Evolutionary conservation across 176 grass and related monocot species (phyloP), one percentile per base, ranked within the genome.

Genomic region (Rhynchospora pubera): DNA sequence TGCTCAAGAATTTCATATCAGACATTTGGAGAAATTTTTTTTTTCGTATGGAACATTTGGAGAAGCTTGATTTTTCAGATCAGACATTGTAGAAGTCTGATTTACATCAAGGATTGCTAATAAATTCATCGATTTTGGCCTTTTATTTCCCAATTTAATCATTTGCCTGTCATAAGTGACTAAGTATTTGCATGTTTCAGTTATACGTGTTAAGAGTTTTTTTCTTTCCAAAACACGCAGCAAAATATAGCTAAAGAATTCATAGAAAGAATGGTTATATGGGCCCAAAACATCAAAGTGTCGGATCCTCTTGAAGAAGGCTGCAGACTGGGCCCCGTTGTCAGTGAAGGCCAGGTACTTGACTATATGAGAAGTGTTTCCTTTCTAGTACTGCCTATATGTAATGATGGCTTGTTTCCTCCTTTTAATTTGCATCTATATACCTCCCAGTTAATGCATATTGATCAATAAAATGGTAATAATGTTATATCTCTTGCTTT

Each of bases 271-370:
- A 83, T 99, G 92, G 92, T 95, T 84, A 85, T 85, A 77, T 99
- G 96, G 96, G 65, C 84, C 82, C 90, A 93, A 90, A 91, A 90
- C 80, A 99, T 99, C 84, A 99, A 99, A 89, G 67, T 91, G 58
- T 99, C 96, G 4, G 89, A 95, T 86, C 96, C 92, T 22, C 79
- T 99, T 15, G 96, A 91, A 90, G 92, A 93, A 78, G 96, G 92
- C 70, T 99, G 96, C 89, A 99, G 96, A 72, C 82, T 99, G 86
- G 96, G 96, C 12, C 96, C 96, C 21, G 87, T 99, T 65, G 77
- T 99, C 61, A 95, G 92, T 83, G 85, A 88, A 95, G 90, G 85
- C 73, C 96, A 99, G 92, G 96, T 99, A 93, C 9, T 85, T 78
- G 18, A 47, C 21, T 85, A 53, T 30, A 79, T 83, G 32, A 22